phyloP scores from a whole-genome alignment of 352 stramenopile species.

The Phytophthora quininea region DNA sequence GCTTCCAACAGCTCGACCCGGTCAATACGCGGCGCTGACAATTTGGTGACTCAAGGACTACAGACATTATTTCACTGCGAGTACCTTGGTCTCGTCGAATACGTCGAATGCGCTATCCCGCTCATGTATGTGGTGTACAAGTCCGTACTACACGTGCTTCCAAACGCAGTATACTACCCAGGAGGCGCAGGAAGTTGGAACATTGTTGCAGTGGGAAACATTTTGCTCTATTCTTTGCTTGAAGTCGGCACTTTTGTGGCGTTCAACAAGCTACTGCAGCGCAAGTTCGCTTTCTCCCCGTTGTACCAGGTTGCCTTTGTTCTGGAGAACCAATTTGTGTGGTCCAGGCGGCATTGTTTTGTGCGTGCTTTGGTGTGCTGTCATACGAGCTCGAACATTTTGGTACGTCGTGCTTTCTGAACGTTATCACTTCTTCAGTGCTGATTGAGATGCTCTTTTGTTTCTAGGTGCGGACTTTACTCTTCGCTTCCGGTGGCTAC shows the following conservation, averaged over 20 bases:
- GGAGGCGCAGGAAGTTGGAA: not conserved
- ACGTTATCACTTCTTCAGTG: slow-evolving; percentile 1
- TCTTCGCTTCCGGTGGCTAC: no score
- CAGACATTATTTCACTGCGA: slow-evolving; percentile 44
- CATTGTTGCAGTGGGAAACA: not conserved
- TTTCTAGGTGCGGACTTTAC: no score
- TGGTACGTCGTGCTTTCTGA: slow-evolving; percentile 8
- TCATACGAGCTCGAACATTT: slow-evolving; percentile 19
- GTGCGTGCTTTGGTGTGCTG: slow-evolving; percentile 5
- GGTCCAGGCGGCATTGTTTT: slow-evolving; percentile 10
- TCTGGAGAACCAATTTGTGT: slow-evolving; percentile 32
- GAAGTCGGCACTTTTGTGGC: slow-evolving; percentile 35
- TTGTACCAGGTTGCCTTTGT: slow-evolving; percentile 41
- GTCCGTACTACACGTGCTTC: slow-evolving; percentile 32
- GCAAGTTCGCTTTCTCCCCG: slow-evolving; percentile 30
- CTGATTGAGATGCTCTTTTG: not conserved
- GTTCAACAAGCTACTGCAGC: slow-evolving; percentile 27
- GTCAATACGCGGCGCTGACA: no score
- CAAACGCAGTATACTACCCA: slow-evolving; percentile 38
- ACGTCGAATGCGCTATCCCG: slow-evolving; percentile 43
- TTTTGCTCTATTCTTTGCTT: slow-evolving; percentile 33
- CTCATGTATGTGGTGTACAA: slow-evolving; percentile 36
- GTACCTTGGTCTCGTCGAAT: slow-evolving; percentile 39
- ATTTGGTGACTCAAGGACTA: slow-evolving; percentile 3
- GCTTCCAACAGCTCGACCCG: no score